A percentile compares a stretch with the other conserved stretches of the same genome.
Conservation (phyloP, 1,139 yeast species). For the Zhuliangozyma parablackwelliae region DNA sequence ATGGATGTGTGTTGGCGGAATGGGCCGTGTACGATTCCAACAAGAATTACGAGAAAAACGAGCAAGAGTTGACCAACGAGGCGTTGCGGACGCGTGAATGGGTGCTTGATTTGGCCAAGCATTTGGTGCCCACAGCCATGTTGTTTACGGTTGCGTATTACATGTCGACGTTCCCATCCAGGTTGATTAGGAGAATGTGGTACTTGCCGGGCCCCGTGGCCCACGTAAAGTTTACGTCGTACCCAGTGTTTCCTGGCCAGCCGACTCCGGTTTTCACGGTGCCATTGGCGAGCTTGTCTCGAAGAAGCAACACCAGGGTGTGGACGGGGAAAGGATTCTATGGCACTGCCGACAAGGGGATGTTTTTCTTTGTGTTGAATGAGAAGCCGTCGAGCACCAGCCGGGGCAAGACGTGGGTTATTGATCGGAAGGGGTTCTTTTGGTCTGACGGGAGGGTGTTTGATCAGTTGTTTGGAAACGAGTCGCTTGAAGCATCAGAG, state of each 20-base stretch:
- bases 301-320: slow-evolving; percentile 62
- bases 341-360: slow-evolving; percentile 72
- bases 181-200: slow-evolving; percentile 73
- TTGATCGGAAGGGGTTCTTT: slow-evolving; percentile 79
- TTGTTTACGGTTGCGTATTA: slow-evolving; percentile 40
- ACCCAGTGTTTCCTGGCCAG: slow-evolving; percentile 70
- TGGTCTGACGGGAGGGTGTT: slow-evolving; percentile 91
- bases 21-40: slow-evolving; percentile 55
- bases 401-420: slow-evolving; percentile 59
- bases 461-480: slow-evolving; percentile 77
- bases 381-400: slow-evolving; percentile 36
- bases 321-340: slow-evolving; percentile 87
- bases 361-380: slow-evolving; percentile 69
- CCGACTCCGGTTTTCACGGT: slow-evolving; percentile 73
- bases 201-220: slow-evolving; percentile 59
- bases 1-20: slow-evolving; percentile 59
- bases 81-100: slow-evolving; percentile 36
- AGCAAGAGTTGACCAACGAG: slow-evolving; percentile 32
- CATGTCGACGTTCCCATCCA: slow-evolving; percentile 54
- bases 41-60: slow-evolving; percentile 57
- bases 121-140: slow-evolving; percentile 34
- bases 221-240: slow-evolving; percentile 62
- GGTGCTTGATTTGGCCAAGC: slow-evolving; percentile 24
- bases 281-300: slow-evolving; percentile 51
- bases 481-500: slow-evolving; percentile 69